These are phyloP conservation scores for Xerocomellus amylosporus DNA, from an alignment of 768 basidiomycete species.

Conservation along the genomic window DNA sequence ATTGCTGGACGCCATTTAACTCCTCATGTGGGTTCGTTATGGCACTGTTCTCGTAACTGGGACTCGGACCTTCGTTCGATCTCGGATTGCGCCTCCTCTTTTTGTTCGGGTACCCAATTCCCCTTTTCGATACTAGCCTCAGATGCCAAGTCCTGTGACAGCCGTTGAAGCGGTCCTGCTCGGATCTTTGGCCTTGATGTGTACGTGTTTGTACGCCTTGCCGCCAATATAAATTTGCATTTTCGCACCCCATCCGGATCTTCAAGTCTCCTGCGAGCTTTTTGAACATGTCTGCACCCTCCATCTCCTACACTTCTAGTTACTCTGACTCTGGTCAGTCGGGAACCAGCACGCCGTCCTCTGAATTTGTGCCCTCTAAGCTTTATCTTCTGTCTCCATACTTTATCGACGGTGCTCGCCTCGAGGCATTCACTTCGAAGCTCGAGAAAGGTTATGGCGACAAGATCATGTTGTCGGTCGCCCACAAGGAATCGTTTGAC, in stretches of 20 bases:
- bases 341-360: conserved; percentile 23
- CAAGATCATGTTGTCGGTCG: conserved; percentile 24
- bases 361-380: conserved; percentile 21
- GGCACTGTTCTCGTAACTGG: neutral
- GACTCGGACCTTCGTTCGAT: neutral
- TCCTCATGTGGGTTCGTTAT: conserved; percentile 11
- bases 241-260: conserved; percentile 1
- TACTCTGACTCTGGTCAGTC: conserved; percentile 17
- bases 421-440: conserved; percentile 18
- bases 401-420: conserved; percentile 8
- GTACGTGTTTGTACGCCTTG: conserved; percentile 26
- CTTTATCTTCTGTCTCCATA: conserved; percentile 25
- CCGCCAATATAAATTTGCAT: conserved; percentile 24
- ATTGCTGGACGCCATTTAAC: neutral
- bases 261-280: neutral
- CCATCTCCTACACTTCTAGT: conserved; percentile 13
- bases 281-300: conserved; percentile 19
- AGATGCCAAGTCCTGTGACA: conserved; percentile 1
- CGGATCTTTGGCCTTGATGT: conserved; percentile 4
- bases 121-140: neutral
- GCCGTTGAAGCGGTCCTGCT: neutral
- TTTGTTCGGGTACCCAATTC: conserved; percentile 1
- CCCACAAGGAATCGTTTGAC: conserved; percentile 13
- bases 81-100: neutral
- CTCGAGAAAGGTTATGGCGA: conserved; percentile 31